Base-by-base conservation (phyloP, 768 basidiomycete genomes). In the Mycena filopes region DNA sequence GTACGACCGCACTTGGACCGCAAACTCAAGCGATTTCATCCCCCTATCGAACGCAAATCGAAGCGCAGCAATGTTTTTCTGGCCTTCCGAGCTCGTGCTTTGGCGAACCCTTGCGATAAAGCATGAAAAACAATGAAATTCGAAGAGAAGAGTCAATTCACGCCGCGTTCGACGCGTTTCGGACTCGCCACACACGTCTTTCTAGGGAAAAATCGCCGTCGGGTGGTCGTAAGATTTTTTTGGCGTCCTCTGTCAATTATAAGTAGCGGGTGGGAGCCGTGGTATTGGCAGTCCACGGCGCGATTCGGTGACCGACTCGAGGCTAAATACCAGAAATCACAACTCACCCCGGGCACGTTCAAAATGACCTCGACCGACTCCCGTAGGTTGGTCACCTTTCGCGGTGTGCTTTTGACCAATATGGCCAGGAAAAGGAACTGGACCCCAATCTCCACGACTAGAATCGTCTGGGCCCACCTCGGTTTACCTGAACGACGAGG, bases 151-250 rank as follows among this genome's bases (percentile, higher is more conserved):
- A 54, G 36, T 31, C 41, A 23, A 47, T 28, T 29, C 4, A 43
- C 54, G 20, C 26, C 26, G 46, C 28, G 31, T 48, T 53, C 38
- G 38, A 53, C 23, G 38, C 51, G 51, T 40, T 25, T 53, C 26
- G 16, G 36, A 16, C 13, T 41, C 13, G 5, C 18, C 2, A 40
- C 25, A 23, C 26, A 18, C 29, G 23, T 56, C 31, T 28, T 33
- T 45, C 43, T 18, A 53, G 42, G 46, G 42, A 46, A 41, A 54
- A 36, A 28, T 54, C 41, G 43, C 26, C n/a, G 43, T 20, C 16
- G 18, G n/a, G 1, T 54, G 38, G 21, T 63, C 53, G 54, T 63
- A 55, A 55, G 46, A 41, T 49, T 63, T 43, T 55, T 29, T 36
- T 47, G 20, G 29, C 53, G 8, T 2, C 36, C 36, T 36, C 6